These are phyloP conservation scores for Aspergillus phoenicis DNA, from an alignment of 2,329 filamentous ascomycete genomes.

Conservation along the genomic window DNA sequence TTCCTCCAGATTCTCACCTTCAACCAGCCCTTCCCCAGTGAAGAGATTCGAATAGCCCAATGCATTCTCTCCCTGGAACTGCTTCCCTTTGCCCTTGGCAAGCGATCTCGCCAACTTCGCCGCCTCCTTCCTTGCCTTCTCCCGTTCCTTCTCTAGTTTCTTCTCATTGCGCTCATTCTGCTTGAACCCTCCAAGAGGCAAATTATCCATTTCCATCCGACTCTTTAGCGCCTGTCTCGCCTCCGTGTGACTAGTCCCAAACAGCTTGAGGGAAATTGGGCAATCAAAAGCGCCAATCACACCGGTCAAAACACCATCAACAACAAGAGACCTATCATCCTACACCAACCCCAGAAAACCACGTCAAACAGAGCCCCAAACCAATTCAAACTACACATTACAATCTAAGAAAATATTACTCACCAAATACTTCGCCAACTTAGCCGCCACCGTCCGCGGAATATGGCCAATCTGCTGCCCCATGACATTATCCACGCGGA, in stretches of 20 bases:
- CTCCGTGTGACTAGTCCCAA: constrained; percentile 63
- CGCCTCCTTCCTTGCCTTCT: constrained; percentile 50
- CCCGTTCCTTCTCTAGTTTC: constrained; percentile 51
- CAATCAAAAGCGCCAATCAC: constrained; percentile 70
- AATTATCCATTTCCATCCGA: constrained; percentile 64
- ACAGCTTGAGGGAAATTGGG: constrained; percentile 69
- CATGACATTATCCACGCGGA: constrained; percentile 76
- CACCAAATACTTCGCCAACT: constrained; percentile 73
- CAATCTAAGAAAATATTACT: constrained; percentile 18
- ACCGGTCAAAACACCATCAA: constrained; percentile 72
- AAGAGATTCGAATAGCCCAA: constrained; percentile 41
- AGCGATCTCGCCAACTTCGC: constrained; percentile 34
- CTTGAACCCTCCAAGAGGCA: constrained; percentile 59
- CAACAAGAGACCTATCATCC: constrained; percentile 60
- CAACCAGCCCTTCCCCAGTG: constrained; percentile 28
- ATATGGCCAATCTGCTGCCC: constrained; percentile 78
- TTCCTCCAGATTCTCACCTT: constrained; percentile 58
- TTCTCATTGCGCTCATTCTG: constrained; percentile 56
- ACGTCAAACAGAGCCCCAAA: background rate
- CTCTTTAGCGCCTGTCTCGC: constrained; percentile 59
- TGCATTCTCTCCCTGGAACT: constrained; percentile 29
- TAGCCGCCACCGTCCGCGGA: constrained; percentile 66
- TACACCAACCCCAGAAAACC: constrained; percentile 20
- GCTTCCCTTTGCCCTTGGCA: constrained; percentile 29
- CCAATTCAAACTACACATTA: background rate